Percentiles rank a stretch among this genome's conserved stretches.
These are phyloP conservation scores for Sordariomycetes sp. DNA, from an alignment of 2,329 filamentous ascomycete genomes.

Conservation along the genomic window DNA sequence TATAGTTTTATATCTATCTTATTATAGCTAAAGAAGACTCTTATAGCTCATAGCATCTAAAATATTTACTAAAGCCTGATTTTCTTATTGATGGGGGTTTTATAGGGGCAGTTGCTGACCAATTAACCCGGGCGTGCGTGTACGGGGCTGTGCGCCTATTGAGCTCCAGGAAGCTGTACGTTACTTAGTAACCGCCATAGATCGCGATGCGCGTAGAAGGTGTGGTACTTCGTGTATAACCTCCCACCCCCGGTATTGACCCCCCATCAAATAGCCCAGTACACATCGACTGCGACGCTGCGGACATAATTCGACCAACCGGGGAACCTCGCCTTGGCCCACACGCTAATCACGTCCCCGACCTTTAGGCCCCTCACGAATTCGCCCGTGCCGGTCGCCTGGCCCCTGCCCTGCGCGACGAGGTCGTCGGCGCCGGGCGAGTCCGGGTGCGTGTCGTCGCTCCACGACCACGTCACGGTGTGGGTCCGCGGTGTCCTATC, in stretches of 20 bases:
- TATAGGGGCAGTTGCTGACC: no score
- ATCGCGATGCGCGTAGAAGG: not conserved
- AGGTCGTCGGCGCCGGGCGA: conserved; percentile 24
- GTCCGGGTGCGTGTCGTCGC: conserved; percentile 30
- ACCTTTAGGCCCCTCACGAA: conserved; percentile 41
- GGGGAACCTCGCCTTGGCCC: conserved; percentile 43
- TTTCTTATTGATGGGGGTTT: no score
- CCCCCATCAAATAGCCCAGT: conserved; percentile 31
- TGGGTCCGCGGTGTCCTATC: conserved; percentile 21
- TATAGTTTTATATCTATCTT: no score
- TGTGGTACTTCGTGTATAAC: not conserved
- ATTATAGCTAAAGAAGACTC: no score
- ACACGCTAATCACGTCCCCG: conserved; percentile 49
- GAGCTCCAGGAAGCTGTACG: no score
- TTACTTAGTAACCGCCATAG: not conserved
- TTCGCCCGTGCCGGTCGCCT: conserved; percentile 33
- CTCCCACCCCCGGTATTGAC: not conserved
- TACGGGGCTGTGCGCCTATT: no score
- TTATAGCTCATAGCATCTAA: no score
- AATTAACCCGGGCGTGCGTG: no score
- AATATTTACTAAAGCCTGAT: no score
- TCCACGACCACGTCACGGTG: conserved; percentile 37
- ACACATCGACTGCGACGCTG: conserved; percentile 38
- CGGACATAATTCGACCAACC: conserved; percentile 40
- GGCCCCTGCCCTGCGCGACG: conserved; percentile 31